These are phyloP conservation scores for Macrocybe gigantea DNA, from an alignment of 768 basidiomycete genomes.

Conservation along the genomic window DNA sequence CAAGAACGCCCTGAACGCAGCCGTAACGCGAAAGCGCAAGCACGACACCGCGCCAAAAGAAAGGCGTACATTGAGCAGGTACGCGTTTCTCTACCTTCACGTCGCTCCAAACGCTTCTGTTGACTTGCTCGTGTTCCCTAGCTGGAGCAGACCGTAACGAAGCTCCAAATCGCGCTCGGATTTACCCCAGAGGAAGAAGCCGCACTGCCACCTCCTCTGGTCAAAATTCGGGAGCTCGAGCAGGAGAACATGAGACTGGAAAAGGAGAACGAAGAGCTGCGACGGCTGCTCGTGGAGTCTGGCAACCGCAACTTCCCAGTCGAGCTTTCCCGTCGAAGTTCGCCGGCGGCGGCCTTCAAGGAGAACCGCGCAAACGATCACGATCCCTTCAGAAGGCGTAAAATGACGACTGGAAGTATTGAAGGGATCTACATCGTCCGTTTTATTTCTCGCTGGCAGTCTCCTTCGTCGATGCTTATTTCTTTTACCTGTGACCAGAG, in stretches of 20 bases:
- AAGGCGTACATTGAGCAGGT: conserved; percentile 94
- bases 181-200: conserved; percentile 72
- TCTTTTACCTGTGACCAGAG: conserved; percentile 23
- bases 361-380: conserved; percentile 48
- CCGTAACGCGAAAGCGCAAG: conserved; percentile 86
- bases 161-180: conserved; percentile 71
- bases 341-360: conserved; percentile 36
- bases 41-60: conserved; percentile 84
- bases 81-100: conserved; percentile 9
- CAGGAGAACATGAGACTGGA: conserved; percentile 69
- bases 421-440: conserved; percentile 54
- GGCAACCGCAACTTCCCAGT: conserved; percentile 28
- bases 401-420: conserved; percentile 34
- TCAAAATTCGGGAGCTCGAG: conserved; percentile 78
- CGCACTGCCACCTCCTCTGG: conserved; percentile 63
- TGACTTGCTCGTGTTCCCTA: conserved; percentile 18
- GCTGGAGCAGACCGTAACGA: conserved; percentile 84
- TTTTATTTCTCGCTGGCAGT: not conserved
- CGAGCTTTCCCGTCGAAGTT: conserved; percentile 41
- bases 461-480: not conserved
- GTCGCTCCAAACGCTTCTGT: not conserved
- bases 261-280: conserved; percentile 69
- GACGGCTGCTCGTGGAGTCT: conserved; percentile 55
- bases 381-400: conserved; percentile 52
- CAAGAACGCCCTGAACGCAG: conserved; percentile 73